phyloP scores from a whole-genome alignment of 2,329 filamentous ascomycete genomes.

The Dothistroma septosporum region DNA sequence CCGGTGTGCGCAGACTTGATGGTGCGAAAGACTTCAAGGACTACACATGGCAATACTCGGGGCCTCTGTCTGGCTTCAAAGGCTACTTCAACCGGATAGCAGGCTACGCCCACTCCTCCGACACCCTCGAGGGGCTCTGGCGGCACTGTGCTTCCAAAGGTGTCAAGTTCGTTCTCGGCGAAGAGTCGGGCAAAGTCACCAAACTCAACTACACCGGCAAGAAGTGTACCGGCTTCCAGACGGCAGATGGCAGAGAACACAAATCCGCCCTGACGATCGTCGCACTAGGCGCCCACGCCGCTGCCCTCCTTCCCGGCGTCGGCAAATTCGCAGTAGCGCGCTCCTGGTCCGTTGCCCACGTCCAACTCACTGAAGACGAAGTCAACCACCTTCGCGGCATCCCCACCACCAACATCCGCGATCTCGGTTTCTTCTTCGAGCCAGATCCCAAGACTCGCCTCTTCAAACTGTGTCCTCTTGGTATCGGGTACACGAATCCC shows the following conservation, averaged over 20 bases:
- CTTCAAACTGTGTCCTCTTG: constrained; percentile 58
- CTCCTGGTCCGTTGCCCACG: constrained; percentile 57
- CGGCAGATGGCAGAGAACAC: constrained; percentile 39
- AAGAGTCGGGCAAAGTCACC: constrained; percentile 36
- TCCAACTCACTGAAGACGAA: constrained; percentile 55
- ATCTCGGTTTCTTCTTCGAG: constrained; percentile 63
- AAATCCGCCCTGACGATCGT: constrained; percentile 45
- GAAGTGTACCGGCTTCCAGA: constrained; percentile 37
- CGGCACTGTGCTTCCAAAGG: constrained; percentile 39
- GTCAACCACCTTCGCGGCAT: constrained; percentile 53
- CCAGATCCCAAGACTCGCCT: constrained; percentile 56
- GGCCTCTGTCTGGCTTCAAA: constrained; percentile 50
- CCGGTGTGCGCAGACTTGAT: constrained; percentile 40
- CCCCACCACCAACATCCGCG: constrained; percentile 58
- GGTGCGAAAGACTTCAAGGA: constrained; percentile 40
- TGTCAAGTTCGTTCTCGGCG: constrained; percentile 44
- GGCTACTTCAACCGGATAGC: constrained; percentile 58
- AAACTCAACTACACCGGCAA: constrained; percentile 41
- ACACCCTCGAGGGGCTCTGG: constrained; percentile 50
- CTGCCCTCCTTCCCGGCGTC: constrained; percentile 48
- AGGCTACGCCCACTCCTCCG: constrained; percentile 55
- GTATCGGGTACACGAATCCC: constrained; percentile 54
- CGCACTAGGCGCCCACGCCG: constrained; percentile 50
- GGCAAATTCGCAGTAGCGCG: constrained; percentile 52
- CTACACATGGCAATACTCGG: constrained; percentile 48